Conservation (phyloP, 2,329 filamentous ascomycete species). For the Trichoderma sp. region DNA sequence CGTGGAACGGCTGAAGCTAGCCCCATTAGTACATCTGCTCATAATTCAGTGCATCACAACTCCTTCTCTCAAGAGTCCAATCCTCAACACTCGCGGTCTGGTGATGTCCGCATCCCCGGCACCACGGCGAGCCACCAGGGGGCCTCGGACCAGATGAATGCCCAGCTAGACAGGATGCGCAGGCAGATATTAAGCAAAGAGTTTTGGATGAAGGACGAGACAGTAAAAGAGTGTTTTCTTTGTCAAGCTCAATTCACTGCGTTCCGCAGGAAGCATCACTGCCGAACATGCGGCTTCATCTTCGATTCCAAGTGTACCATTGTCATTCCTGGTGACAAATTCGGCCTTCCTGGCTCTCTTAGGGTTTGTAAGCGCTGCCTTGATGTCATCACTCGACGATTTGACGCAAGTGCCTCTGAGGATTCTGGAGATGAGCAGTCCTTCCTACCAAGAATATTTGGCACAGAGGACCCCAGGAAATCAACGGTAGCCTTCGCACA, state of each 20-base stretch:
- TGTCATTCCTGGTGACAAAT: slow-evolving; percentile 80
- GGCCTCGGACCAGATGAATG: slow-evolving; percentile 56
- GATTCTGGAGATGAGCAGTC: slow-evolving; percentile 78
- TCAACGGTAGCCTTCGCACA: slow-evolving; percentile 30
- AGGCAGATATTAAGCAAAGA: slow-evolving; percentile 89
- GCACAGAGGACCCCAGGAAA: slow-evolving; percentile 49
- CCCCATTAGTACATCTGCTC: slow-evolving; percentile 56
- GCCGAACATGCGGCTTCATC: slow-evolving; percentile 93
- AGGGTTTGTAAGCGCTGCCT: slow-evolving; percentile 93
- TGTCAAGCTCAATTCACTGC: slow-evolving; percentile 89
- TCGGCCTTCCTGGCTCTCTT: slow-evolving; percentile 79
- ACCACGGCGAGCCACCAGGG: slow-evolving; percentile 53
- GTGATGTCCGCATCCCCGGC: slow-evolving; percentile 52
- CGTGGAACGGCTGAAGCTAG: slow-evolving; percentile 55
- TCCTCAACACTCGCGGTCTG: slow-evolving; percentile 44
- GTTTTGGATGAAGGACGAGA: slow-evolving; percentile 99
- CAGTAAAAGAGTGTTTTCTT: slow-evolving; percentile 93
- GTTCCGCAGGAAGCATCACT: slow-evolving; percentile 95
- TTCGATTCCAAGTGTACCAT: slow-evolving; percentile 96
- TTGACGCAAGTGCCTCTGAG: slow-evolving; percentile 82
- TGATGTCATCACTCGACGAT: slow-evolving; percentile 82
- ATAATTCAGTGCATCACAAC: slow-evolving; percentile 56
- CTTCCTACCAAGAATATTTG: slow-evolving; percentile 63
- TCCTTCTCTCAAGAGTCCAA: slow-evolving; percentile 50
- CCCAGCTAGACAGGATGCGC: slow-evolving; percentile 67